Conservation (phyloP, 2,329 filamentous ascomycete genomes). For the Niveomyces coronatus region DNA sequence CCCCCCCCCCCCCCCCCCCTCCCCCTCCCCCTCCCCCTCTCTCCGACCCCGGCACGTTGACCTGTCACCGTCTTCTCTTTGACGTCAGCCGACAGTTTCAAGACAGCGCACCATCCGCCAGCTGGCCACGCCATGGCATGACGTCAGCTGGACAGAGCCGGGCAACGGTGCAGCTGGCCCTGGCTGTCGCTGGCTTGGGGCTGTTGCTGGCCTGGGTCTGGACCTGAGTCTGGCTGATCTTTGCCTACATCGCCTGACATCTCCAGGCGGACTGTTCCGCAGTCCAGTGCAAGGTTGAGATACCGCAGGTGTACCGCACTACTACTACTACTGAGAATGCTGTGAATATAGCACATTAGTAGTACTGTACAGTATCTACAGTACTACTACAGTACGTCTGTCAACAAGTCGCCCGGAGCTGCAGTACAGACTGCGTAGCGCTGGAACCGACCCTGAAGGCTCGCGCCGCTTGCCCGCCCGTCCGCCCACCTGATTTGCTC, state of each 20-base stretch:
- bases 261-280: background rate
- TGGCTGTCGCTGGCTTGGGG: too few relatives aligned
- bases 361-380: too few relatives aligned
- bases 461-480: background rate
- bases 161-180: too few relatives aligned
- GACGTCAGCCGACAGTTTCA: conserved; percentile 10
- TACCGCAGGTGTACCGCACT: background rate
- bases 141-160: conserved; percentile 9
- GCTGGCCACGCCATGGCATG: conserved; percentile 10
- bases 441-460: too few relatives aligned
- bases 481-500: conserved; percentile 2
- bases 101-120: background rate
- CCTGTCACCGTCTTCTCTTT: conserved; percentile 8
- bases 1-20: too few relatives aligned
- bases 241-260: background rate
- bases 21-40: background rate
- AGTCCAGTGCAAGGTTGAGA: background rate
- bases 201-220: too few relatives aligned
- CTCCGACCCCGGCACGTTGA: background rate
- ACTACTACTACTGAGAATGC: too few relatives aligned
- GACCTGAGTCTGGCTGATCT: too few relatives aligned
- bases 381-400: too few relatives aligned
- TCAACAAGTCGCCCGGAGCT: too few relatives aligned
- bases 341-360: too few relatives aligned
- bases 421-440: too few relatives aligned